Evolutionary conservation across 208 protist species (phyloP).

Genomic region (Tritrichomonas foetus): DNA sequence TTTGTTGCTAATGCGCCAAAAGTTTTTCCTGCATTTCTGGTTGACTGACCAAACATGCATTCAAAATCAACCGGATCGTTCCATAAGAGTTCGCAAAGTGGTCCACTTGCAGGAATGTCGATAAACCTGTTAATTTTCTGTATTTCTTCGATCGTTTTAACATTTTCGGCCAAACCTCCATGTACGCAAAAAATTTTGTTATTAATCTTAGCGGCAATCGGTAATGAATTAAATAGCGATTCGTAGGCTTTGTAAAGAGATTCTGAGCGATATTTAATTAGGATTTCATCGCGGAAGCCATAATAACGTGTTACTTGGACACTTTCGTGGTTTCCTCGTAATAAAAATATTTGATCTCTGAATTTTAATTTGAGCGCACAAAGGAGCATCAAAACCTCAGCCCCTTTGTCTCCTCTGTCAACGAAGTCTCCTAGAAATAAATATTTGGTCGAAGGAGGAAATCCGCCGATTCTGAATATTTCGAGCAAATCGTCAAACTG

Average conservation of each 20-base stretch:
- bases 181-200: constrained; percentile 3
- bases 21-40: not conserved
- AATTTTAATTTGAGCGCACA: not conserved
- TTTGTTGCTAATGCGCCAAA: not conserved
- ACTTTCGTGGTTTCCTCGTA: constrained; percentile 26
- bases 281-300: not conserved
- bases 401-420: not conserved
- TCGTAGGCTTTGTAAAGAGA: not conserved
- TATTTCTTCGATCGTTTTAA: not conserved
- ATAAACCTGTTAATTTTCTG: not conserved
- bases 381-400: not conserved
- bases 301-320: not conserved
- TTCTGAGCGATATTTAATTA: not conserved
- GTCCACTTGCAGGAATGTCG: not conserved
- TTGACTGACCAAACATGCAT: not conserved
- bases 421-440: constrained; percentile 23
- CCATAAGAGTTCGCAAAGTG: not conserved
- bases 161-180: not conserved
- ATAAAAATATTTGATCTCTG: not conserved
- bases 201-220: not conserved
- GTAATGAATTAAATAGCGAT: not conserved
- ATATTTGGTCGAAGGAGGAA: not conserved
- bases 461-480: not conserved
- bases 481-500: constrained; percentile 15
- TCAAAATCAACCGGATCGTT: not conserved